Conservation (phyloP, 2,329 filamentous ascomycete species). For the Trichophaea hybrida region DNA sequence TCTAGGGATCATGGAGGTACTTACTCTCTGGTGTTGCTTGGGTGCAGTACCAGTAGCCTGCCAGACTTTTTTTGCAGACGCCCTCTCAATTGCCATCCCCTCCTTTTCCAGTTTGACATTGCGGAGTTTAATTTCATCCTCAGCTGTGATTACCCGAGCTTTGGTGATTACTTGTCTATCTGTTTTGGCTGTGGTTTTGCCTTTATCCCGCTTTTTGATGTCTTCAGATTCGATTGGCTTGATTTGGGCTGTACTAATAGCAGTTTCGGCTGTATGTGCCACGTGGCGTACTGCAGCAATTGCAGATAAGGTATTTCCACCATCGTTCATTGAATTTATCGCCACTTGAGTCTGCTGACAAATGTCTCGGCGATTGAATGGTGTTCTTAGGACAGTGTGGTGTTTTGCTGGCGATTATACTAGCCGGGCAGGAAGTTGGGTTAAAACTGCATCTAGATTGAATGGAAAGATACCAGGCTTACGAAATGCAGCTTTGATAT, state of each 20-base stretch:
- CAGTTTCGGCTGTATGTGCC: background rate
- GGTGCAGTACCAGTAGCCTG: too few relatives aligned
- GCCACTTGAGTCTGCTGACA: background rate
- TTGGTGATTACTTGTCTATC: too few relatives aligned
- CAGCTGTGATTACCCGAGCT: too few relatives aligned
- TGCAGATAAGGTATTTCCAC: background rate
- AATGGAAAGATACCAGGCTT: background rate
- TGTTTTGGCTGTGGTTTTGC: too few relatives aligned
- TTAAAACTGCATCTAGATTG: slow-evolving; percentile 1
- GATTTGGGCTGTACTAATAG: background rate
- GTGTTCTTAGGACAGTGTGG: background rate
- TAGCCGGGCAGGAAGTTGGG: background rate
- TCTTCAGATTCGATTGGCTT: background rate
- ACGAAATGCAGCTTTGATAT: slow-evolving; percentile 4
- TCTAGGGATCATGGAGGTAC: too few relatives aligned
- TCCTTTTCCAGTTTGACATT: too few relatives aligned
- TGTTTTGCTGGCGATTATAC: background rate
- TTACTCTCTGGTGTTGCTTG: too few relatives aligned
- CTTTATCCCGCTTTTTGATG: too few relatives aligned
- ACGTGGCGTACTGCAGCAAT: background rate
- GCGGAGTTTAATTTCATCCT: too few relatives aligned
- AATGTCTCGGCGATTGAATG: background rate
- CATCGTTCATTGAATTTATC: too few relatives aligned
- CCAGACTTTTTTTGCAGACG: too few relatives aligned
- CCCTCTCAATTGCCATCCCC: too few relatives aligned